These are phyloP conservation scores for Porodaedalea pini DNA, from an alignment of 1,284 basidiomycete genomes.

Conservation along the genomic window DNA sequence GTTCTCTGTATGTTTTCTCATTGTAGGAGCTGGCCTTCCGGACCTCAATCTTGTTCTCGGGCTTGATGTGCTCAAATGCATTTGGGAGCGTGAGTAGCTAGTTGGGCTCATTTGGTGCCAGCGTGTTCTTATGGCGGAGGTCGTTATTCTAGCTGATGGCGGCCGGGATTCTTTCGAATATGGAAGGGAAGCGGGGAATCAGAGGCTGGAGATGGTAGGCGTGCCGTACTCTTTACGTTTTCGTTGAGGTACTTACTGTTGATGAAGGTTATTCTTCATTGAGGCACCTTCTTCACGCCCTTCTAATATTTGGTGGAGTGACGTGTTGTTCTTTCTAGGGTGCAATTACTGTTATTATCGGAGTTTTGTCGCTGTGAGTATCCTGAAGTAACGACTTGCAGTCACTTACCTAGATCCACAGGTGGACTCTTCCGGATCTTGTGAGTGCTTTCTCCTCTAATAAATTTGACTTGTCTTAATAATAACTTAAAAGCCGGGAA, in stretches of 20 bases:
- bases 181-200: constrained; percentile 41
- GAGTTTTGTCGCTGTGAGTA: constrained; percentile 19
- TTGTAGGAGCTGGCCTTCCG: constrained; percentile 31
- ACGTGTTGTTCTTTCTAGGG: constrained; percentile 14
- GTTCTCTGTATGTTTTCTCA: not conserved
- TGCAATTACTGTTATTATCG: constrained; percentile 20
- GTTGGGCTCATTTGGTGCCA: not conserved
- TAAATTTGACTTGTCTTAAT: not conserved
- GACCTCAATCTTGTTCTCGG: constrained; percentile 39
- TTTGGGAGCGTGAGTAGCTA: constrained; percentile 33
- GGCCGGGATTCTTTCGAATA: constrained; percentile 40
- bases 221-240: not conserved
- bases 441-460: constrained; percentile 15
- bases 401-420: constrained; percentile 5
- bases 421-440: constrained; percentile 27
- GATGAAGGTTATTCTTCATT: constrained; percentile 28
- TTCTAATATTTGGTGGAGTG: not conserved
- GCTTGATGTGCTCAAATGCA: constrained; percentile 40
- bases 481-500: constrained; percentile 24
- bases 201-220: constrained; percentile 39
- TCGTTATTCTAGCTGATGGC: constrained; percentile 28
- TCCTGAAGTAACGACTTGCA: not conserved
- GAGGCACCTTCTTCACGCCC: constrained; percentile 22
- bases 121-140: constrained; percentile 15
- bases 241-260: too few relatives aligned